Evolutionary conservation across 2,329 filamentous ascomycete species (phyloP).

Genomic region (Sclerotinia trifoliorum): DNA sequence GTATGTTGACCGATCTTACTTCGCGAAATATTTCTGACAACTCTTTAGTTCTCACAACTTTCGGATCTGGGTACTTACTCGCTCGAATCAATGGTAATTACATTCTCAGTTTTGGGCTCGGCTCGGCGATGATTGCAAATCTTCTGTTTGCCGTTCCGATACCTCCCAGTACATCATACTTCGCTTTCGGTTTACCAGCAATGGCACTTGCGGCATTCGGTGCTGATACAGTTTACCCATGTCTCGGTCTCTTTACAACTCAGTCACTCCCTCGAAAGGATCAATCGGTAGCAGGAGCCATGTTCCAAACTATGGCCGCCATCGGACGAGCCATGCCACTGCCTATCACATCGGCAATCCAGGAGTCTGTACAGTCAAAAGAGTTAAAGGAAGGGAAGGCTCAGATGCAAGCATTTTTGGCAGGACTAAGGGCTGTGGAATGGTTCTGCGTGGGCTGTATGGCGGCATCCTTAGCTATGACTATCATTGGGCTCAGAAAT

Average conservation of each 20-base stretch:
- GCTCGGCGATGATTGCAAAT: conserved; percentile 45
- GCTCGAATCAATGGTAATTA: conserved; percentile 48
- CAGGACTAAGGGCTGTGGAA: conserved; percentile 31
- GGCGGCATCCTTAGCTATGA: conserved; percentile 24
- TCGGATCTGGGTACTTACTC: conserved; percentile 34
- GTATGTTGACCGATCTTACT: conserved; percentile 21
- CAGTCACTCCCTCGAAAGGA: conserved; percentile 61
- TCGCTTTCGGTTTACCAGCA: conserved; percentile 64
- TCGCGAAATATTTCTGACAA: not conserved
- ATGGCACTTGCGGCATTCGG: conserved; percentile 66
- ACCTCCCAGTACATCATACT: conserved; percentile 59
- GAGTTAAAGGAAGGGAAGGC: conserved; percentile 41
- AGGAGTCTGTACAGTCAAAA: conserved; percentile 59
- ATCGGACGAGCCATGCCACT: conserved; percentile 65
- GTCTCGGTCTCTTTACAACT: conserved; percentile 64
- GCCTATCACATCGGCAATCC: conserved; percentile 63
- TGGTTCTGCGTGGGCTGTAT: conserved; percentile 34
- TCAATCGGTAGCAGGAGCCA: conserved; percentile 65
- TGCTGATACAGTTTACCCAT: conserved; percentile 65
- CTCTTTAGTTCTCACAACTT: conserved; percentile 26
- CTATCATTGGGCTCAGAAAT: conserved; percentile 27
- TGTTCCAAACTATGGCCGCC: conserved; percentile 66
- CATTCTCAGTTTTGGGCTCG: conserved; percentile 51
- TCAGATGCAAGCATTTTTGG: conserved; percentile 23
- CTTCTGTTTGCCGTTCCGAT: conserved; percentile 66